Percentiles rank a stretch among this genome's conserved stretches.
These are phyloP conservation scores for Cladosporium colombiae DNA, from an alignment of 2,329 filamentous ascomycete species.

Conservation along the genomic window DNA sequence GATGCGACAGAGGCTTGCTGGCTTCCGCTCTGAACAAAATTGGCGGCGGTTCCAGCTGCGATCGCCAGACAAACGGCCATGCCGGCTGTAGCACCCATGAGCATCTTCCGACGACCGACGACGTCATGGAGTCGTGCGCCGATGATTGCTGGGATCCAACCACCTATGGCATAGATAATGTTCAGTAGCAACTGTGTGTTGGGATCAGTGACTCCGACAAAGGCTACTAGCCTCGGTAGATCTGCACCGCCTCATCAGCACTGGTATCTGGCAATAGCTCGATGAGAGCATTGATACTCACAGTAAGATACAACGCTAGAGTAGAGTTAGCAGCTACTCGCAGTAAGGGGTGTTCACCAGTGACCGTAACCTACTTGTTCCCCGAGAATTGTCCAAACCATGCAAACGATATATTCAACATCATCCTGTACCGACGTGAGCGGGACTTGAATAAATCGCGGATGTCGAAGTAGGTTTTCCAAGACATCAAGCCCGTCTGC, in stretches of 20 bases:
- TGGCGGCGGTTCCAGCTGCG: slow-evolving; percentile 23
- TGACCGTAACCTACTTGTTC: slow-evolving; percentile 21
- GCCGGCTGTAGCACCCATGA: slow-evolving; percentile 11
- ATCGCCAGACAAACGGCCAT: slow-evolving; percentile 4
- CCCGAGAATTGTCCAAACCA: slow-evolving; percentile 46
- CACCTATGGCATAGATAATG: slow-evolving; percentile 42
- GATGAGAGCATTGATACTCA: too few relatives aligned
- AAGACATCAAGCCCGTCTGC: slow-evolving; percentile 3
- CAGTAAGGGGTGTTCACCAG: neutral
- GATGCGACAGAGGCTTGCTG: slow-evolving; percentile 35
- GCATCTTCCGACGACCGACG: slow-evolving; percentile 8
- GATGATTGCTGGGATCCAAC: slow-evolving; percentile 9
- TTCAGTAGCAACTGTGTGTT: slow-evolving; percentile 44
- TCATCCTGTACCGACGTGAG: slow-evolving; percentile 52
- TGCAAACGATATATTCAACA: slow-evolving; percentile 43
- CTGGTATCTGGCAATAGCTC: neutral
- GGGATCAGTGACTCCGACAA: slow-evolving; percentile 40
- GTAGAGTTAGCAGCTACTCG: neutral
- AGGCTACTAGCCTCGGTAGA: slow-evolving; percentile 37
- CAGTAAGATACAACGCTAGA: slow-evolving; percentile 37
- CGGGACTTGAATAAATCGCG: slow-evolving; percentile 52
- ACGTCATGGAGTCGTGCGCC: slow-evolving; percentile 9
- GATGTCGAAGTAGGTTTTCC: slow-evolving; percentile 50
- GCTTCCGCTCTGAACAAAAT: slow-evolving; percentile 24
- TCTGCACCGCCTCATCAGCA: neutral